Evolutionary conservation across 2,329 filamentous ascomycete genomes (phyloP).

Genomic region (Epichloe glyceriae): DNA sequence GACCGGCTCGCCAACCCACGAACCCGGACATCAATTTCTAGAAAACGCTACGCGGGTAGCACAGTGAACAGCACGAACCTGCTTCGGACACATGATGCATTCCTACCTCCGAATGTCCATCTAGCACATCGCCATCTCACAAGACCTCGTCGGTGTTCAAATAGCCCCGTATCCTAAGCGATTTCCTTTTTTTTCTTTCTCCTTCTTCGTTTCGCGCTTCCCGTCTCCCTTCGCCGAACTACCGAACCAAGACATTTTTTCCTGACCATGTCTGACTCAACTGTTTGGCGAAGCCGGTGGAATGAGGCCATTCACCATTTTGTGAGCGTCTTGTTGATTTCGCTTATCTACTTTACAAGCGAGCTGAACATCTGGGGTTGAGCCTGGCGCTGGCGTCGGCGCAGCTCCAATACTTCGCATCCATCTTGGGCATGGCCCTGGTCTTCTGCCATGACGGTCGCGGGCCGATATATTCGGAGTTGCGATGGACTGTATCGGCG

Average conservation of each 20-base stretch:
- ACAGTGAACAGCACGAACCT: not conserved
- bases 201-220: not conserved
- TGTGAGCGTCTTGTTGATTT: slow-evolving; percentile 18
- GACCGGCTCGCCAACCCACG: not conserved
- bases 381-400: slow-evolving; percentile 21
- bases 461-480: slow-evolving; percentile 8
- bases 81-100: not conserved
- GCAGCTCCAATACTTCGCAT: slow-evolving; percentile 30
- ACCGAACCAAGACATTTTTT: not conserved
- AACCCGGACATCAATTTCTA: not conserved
- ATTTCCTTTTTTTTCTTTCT: not conserved
- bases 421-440: slow-evolving; percentile 34
- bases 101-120: not conserved
- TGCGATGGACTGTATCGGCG: slow-evolving; percentile 17
- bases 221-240: not conserved
- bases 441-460: slow-evolving; percentile 24
- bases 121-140: not conserved
- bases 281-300: slow-evolving; percentile 9
- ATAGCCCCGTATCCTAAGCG: slow-evolving; percentile 1
- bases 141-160: slow-evolving; percentile 4
- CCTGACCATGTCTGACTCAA: slow-evolving; percentile 3
- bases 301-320: slow-evolving; percentile 3
- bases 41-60: not conserved
- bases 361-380: slow-evolving; percentile 35
- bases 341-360: slow-evolving; percentile 25